Evolutionary conservation across 2,329 filamentous ascomycete species (phyloP), one percentile per base, ranked within the genome.

Genomic region (Fusarium sp.): DNA sequence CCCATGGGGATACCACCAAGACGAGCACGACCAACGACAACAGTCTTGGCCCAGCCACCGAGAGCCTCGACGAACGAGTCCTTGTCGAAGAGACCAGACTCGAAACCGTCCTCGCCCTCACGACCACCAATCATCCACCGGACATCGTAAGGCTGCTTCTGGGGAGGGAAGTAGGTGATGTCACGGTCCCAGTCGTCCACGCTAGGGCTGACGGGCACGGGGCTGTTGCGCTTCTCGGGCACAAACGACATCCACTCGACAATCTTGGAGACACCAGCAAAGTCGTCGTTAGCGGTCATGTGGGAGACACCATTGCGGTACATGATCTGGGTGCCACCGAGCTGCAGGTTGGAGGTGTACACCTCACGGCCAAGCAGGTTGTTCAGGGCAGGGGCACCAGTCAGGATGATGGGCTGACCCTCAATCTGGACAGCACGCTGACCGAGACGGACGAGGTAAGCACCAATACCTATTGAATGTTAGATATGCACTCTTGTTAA

Each of bases 321-420:
- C 96, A 99, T 99, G 89, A 99, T 99, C 85, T 99, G 96, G n/a
- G 96, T 99, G 78, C 96, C 96, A 91, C 96, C 96, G 75, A 99
- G 94, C 88, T 99, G 96, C 81, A 99, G 86, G 89, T 99, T 99
- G 70, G 96, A 98, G 27, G 96, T 98, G 87, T 99, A 99, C 33
- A 99, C 96, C 85, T 99, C 96, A 77, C 97, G 95, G 80, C 96
- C 96, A 70, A 99, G 91, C 79, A 99, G 89, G 87, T 98, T 99
- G 91, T 99, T 99, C 83, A 99, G 93, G 68, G 96, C 96, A 74
- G 94, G 94, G 57, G 96, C 96, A 90, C 96, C 96, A 79, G 96
- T 99, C 73, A 99, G 91, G 80, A 99, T 99, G 83, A 99, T 99
- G 42, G 96, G 96, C 86, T 99, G 96, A 68, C 96, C 96, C 85